Conservation (phyloP, 495 filamentous ascomycete genomes). For the Oleoguttula mirabilis region DNA sequence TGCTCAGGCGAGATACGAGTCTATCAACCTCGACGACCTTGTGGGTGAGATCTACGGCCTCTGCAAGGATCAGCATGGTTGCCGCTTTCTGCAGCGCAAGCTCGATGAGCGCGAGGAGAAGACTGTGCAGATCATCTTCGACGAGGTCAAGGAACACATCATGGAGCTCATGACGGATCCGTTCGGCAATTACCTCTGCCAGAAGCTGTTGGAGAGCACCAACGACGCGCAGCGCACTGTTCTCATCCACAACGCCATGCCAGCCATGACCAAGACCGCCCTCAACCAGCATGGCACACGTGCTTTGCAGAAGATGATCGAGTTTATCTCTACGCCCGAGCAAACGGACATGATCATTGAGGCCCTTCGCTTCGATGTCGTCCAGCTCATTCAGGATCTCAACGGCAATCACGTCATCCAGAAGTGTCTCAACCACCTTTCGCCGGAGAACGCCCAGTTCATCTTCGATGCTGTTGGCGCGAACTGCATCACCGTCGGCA, state of each 20-base stretch:
- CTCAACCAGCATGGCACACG: constrained; percentile 94
- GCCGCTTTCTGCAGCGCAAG: constrained; percentile 89
- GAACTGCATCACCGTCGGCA: constrained; percentile 81
- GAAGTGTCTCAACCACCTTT: constrained; percentile 92
- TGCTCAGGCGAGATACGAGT: constrained; percentile 5
- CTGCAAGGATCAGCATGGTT: constrained; percentile 96
- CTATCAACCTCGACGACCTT: constrained; percentile 60
- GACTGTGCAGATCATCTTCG: constrained; percentile 81
- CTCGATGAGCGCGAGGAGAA: constrained; percentile 79
- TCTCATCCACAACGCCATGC: constrained; percentile 75
- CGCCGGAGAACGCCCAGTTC: constrained; percentile 71
- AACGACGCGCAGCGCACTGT: constrained; percentile 88
- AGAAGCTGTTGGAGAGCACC: constrained; percentile 89
- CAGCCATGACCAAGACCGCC: constrained; percentile 78
- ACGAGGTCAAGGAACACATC: constrained; percentile 80
- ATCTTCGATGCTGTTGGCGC: constrained; percentile 88
- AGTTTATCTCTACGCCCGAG: constrained; percentile 71
- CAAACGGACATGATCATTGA: constrained; percentile 72
- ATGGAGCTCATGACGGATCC: constrained; percentile 97
- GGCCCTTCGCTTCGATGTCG: constrained; percentile 65
- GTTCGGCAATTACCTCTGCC: constrained; percentile 96
- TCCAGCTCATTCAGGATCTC: constrained; percentile 86
- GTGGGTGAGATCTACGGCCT: constrained; percentile 69
- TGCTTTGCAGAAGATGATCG: constrained; percentile 98
- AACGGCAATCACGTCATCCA: constrained; percentile 99